Percentiles rank a stretch among this genome's conserved stretches.
Conservation (phyloP, 2,329 filamentous ascomycete genomes). For the Aureobasidium sp. region DNA sequence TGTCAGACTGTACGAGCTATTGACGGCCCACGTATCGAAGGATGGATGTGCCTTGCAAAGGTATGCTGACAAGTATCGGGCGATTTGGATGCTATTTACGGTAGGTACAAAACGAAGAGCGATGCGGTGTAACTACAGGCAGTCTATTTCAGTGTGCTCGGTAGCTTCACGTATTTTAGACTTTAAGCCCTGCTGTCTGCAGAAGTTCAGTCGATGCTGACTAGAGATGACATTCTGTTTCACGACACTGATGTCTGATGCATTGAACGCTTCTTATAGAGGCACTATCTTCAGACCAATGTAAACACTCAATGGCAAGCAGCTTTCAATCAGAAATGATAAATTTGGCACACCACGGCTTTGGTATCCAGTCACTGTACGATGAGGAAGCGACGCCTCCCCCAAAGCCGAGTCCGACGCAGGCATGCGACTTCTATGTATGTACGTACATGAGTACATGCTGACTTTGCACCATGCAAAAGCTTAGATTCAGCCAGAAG, state of each 20-base stretch:
- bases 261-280: not conserved
- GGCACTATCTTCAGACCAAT: not conserved
- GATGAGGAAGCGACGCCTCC: slow-evolving; percentile 12
- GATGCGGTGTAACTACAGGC: not conserved
- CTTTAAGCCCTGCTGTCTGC: not conserved
- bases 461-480: slow-evolving; percentile 1
- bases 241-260: not conserved
- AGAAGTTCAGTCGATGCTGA: not conserved
- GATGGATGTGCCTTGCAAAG: slow-evolving; percentile 2
- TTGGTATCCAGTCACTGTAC: not conserved
- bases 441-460: slow-evolving; percentile 1
- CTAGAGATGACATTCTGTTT: not conserved
- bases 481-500: slow-evolving; percentile 1
- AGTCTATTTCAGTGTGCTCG: not conserved
- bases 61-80: slow-evolving; percentile 8
- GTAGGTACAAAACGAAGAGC: not conserved
- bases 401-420: slow-evolving; percentile 13
- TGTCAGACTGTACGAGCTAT: not conserved
- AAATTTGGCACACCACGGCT: not conserved
- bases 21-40: not conserved
- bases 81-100: not conserved
- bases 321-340: not conserved
- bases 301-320: not conserved
- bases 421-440: not conserved
- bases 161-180: not conserved